These are phyloP conservation scores for Symbiotaphrina buchneri DNA, from an alignment of 495 filamentous ascomycete species.

Conservation along the genomic window DNA sequence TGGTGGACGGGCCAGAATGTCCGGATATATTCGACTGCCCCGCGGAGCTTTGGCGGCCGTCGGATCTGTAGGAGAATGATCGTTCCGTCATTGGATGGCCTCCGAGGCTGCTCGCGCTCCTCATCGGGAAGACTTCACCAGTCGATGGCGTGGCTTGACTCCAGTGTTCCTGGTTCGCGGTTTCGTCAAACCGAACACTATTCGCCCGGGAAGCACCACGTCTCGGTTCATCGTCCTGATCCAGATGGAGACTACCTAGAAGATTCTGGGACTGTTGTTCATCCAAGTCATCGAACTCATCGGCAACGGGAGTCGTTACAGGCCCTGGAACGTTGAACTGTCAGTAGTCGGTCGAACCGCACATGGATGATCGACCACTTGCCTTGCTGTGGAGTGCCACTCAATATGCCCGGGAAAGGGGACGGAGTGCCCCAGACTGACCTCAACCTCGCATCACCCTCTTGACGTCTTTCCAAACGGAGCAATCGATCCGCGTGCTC, in stretches of 20 bases:
- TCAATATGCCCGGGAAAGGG: conserved; percentile 52
- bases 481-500: conserved; percentile 64
- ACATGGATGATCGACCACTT: conserved; percentile 10
- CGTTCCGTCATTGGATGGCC: conserved; percentile 73
- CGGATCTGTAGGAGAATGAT: conserved; percentile 81
- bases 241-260: conserved; percentile 53
- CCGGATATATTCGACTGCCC: conserved; percentile 36
- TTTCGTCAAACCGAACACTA: conserved; percentile 97
- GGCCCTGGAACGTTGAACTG: conserved; percentile 33
- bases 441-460: conserved; percentile 61
- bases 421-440: conserved; percentile 66
- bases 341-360: conserved; percentile 7
- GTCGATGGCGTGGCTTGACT: conserved; percentile 60
- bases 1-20: conserved; percentile 48
- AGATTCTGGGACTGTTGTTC: conserved; percentile 47
- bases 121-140: conserved; percentile 51
- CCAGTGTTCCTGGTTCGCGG: conserved; percentile 78
- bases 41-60: conserved; percentile 83
- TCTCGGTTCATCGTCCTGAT: conserved; percentile 76
- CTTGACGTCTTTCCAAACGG: conserved; percentile 60
- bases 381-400: conserved; percentile 56
- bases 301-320: conserved; percentile 45
- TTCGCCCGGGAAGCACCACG: conserved; percentile 85
- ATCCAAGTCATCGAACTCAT: conserved; percentile 70
- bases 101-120: conserved; percentile 63